Conservation (phyloP, 257 asterid genomes). For the Solanum commersonii region DNA sequence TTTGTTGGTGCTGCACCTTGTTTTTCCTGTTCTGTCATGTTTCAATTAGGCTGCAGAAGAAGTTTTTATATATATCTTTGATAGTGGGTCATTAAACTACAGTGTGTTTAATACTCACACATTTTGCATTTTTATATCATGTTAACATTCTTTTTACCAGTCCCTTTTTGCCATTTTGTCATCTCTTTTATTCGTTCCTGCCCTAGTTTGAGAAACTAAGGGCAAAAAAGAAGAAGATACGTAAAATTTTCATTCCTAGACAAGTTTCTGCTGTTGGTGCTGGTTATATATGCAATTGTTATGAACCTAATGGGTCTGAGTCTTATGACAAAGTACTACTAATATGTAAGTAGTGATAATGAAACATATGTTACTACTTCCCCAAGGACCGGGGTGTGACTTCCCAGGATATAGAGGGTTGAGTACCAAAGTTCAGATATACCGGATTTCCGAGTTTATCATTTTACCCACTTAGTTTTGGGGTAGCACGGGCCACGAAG, state of each 20-base stretch:
- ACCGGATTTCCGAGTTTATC: neutral
- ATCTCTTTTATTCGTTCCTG: neutral
- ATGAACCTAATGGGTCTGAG: neutral
- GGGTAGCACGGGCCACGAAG: neutral
- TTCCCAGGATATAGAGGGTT: neutral
- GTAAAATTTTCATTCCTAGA: neutral
- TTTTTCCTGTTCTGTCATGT: neutral
- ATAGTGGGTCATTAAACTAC: neutral
- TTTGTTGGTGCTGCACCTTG: neutral
- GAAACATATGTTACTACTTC: neutral
- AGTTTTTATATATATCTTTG: neutral
- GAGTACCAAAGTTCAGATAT: neutral
- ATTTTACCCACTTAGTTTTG: neutral
- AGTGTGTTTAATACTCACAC: neutral
- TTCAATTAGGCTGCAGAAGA: neutral
- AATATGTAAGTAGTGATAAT: neutral
- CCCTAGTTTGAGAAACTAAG: neutral
- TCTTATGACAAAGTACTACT: neutral
- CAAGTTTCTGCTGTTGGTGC: neutral
- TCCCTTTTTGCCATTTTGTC: neutral
- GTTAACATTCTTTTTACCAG: neutral
- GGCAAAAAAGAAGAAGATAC: neutral
- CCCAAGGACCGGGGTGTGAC: neutral
- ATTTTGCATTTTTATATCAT: neutral
- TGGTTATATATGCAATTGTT: neutral